Base-by-base conservation (phyloP, 1,284 basidiomycete species). In the Malassezia nana region DNA sequence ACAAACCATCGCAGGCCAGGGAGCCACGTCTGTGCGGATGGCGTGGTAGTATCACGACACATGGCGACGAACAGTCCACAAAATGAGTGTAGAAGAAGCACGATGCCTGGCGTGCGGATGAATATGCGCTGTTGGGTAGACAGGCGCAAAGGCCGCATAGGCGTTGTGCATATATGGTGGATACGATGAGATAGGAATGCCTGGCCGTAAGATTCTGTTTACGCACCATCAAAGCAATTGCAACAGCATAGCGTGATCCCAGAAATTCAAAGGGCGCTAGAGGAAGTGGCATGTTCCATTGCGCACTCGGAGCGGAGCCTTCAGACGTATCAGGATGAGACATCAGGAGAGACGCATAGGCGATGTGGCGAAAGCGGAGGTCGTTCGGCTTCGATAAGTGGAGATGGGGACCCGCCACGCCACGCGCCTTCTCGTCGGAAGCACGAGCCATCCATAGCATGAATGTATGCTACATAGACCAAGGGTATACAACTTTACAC, bases 141-240 rank as follows among this genome's bases (percentile, higher is more conserved):
- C 2, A 72, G 55, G 3, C 50, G 54, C 18, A 59, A 39, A 20
- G 61, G 62, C 6, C 67, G 57, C 4, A 60, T 58, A 3, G 64
- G 39, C 8, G 69, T 67, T 1, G 67, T 55, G 50, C 69, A 72
- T 35, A 72, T 63, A 50, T 72, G 67, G 26, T 67, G 63, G 6
- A 72, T 64, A 3, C 69, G 59, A 38, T 72, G 16, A 1, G 20
- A 45, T 24, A 45, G 15, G 29, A 42, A 42, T 12, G 41, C 25
- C 28, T 26, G 28, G 31, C n/a, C 24, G 16, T 29, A 18, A 45
- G 43, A 6, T 20, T 28, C 3, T 12, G 20, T 3, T 12, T 12
- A 46, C 57, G 32, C 42, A 56, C 64, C 32, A 68, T 60, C 20
- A 59, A 44, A 22, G 63, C 46, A n/a, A 71, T 54, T 2, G 62